Evolutionary conservation across 345 rosid genomes (phyloP), one percentile per base, ranked within the genome.

Genomic region (Abelmoschus esculentus): DNA sequence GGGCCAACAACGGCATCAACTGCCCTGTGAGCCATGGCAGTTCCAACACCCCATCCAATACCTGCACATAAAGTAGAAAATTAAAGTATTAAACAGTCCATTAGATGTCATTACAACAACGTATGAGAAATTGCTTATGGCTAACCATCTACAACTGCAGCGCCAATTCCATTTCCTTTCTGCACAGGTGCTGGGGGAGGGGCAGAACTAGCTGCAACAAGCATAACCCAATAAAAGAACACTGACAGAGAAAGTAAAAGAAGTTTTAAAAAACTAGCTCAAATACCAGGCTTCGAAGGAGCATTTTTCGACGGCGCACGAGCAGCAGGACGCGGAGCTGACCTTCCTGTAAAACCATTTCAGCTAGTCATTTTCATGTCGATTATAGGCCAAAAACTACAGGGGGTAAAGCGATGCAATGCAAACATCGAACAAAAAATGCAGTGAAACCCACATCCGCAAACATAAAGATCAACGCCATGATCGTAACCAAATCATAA

Each of bases 1-100:
- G 84, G 90, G 17, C 88, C 86, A 74, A 84, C 3, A 26, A 78
- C 61, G 7, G 82, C 77, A 78, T 83, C 85, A 7, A 67, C 79
- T 64, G 84, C 88, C 64, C 84, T 75, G 77, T 76, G 83, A 58
- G 85, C 86, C 13, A 86, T 66, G 0, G 83, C 79, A 66, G 40
- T 83, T 36, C 83, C 83, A 31, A 76, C 65, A 31, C 89, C 89
- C 57, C 75, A 78, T 28, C 80, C 86, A 75, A 83, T 52, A 7
- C 87, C 87, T 78, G 67, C 34, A n/a, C n/a, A 29, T 67, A 49
- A 6, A 52, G 6, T 22, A 5, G 3, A 19, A 14, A 40, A 6
- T 12, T 4, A n/a, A n/a, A n/a, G n/a, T n/a, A n/a, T n/a, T n/a
- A 38, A 53, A 3, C 61, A 72, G n/a, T 50, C 13, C 36, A 22